Base-by-base conservation (phyloP, 2,329 filamentous ascomycete genomes). In the Apiospora rasikravindrae region DNA sequence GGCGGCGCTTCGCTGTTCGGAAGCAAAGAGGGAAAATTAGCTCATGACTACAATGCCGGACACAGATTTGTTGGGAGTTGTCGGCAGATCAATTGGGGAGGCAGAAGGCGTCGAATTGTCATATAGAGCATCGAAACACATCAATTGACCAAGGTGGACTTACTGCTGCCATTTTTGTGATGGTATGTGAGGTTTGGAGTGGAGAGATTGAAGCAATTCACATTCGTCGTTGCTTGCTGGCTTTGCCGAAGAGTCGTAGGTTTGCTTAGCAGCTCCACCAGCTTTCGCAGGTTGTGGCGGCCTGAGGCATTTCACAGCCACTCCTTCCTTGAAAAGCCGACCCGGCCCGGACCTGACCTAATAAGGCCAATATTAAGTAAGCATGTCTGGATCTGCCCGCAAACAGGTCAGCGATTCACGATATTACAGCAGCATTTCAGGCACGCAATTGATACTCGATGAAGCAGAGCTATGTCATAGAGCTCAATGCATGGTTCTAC, bases 1-100 rank as follows among this genome's bases (percentile, higher is more conserved):
- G 86, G 96, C 95, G 89, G 96, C 95, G 91, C 94, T 98, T 90
- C 95, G 93, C 96, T 98, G 85, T 84, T 74, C 69, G 70, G 74
- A 77, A 71, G 75, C 77, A 73, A 77, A 77, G 81, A 49, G 57
- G 24, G 37, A 67, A 86, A 88, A 88, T 89, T 88, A 89, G 88
- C 87, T 88, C 87, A 87, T 77, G 73, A 71, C 24, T 64, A 19
- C 33, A 33, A 37, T 64, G 44, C 40, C 57, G 70, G 44, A 51
- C 14, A 69, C 61, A 66, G 40, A 24, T 72, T 77, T 64, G 72
- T 74, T 66, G 51, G 69, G 42, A 40, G 37, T 26, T 19, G 69
- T 37, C 71, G 49, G 11, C 74, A 70, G 74, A 70, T 77, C 73
- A 75, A 80, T 79, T 77, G 80, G 70, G 37, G 33, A 19, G 26